phyloP scores from a whole-genome alignment of 495 filamentous ascomycete genomes.

The Hypoxylon intermedium region DNA sequence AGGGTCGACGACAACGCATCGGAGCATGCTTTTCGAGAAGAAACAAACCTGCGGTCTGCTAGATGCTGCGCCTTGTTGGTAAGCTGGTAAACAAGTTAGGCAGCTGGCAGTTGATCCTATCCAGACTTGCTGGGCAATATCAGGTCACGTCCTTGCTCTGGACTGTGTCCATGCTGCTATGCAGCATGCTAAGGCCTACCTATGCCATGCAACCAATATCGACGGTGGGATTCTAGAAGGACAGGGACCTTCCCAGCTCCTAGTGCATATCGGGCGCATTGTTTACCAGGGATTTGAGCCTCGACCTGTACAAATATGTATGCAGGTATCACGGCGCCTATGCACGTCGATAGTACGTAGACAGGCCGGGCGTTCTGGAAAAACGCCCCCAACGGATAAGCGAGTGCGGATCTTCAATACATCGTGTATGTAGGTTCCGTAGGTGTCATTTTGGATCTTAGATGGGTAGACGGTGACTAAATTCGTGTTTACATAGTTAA shows the following conservation, averaged over 20 bases:
- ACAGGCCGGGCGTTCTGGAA: conserved; percentile 23
- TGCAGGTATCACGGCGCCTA: conserved; percentile 37
- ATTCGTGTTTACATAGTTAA: too few relatives aligned
- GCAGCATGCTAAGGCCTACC: too few relatives aligned
- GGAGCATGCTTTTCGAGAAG: neutral
- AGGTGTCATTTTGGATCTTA: neutral
- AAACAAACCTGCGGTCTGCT: neutral
- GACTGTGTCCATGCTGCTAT: too few relatives aligned
- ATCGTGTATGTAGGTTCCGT: neutral
- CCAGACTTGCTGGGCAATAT: neutral
- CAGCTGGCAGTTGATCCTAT: conserved; percentile 1
- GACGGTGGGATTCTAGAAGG: conserved; percentile 6
- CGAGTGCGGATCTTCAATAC: conserved; percentile 17
- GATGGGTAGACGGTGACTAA: neutral
- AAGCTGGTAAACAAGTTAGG: neutral
- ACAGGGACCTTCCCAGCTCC: conserved; percentile 4
- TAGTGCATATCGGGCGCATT: conserved; percentile 8
- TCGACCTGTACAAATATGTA: conserved; percentile 17
- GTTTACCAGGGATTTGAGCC: neutral
- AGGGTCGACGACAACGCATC: neutral
- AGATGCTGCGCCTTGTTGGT: neutral
- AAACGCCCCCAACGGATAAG: conserved; percentile 28
- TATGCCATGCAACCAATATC: conserved; percentile 1
- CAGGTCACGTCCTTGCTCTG: neutral
- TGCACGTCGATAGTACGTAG: conserved; percentile 24